Conservation (phyloP, 2,329 filamentous ascomycete species). For the Curvularia lunata region DNA sequence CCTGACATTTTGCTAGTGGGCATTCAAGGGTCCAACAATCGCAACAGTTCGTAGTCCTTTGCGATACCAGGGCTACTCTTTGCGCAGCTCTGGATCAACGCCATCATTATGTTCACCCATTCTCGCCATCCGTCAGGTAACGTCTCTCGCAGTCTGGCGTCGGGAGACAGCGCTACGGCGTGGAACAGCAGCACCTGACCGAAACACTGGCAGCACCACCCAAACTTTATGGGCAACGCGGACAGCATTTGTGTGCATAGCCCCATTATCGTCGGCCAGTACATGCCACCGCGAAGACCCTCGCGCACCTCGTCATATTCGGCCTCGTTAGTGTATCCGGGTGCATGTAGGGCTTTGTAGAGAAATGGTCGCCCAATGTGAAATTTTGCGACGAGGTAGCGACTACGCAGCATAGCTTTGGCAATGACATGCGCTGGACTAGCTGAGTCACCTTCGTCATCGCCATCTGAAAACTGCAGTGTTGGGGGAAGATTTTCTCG, state of each 20-base stretch:
- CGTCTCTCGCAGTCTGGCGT: constrained; percentile 38
- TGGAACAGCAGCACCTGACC: constrained; percentile 47
- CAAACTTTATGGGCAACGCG: constrained; percentile 47
- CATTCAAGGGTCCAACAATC: constrained; percentile 31
- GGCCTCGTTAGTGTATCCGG: constrained; percentile 35
- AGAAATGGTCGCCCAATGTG: constrained; percentile 49
- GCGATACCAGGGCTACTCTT: constrained; percentile 45
- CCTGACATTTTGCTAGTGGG: background rate
- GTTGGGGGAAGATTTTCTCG: constrained; percentile 57
- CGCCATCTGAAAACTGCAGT: constrained; percentile 54
- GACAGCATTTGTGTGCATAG: constrained; percentile 47
- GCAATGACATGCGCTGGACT: constrained; percentile 48
- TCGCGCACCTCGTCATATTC: constrained; percentile 42
- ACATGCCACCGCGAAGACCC: constrained; percentile 44
- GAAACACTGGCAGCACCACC: constrained; percentile 49
- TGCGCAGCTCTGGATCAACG: constrained; percentile 42
- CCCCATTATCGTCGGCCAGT: constrained; percentile 47
- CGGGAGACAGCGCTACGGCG: constrained; percentile 37
- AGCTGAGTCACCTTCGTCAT: constrained; percentile 35
- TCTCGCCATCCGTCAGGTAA: constrained; percentile 45
- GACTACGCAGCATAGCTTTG: constrained; percentile 48
- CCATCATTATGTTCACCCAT: constrained; percentile 48
- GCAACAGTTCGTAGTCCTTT: constrained; percentile 45
- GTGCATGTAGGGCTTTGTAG: constrained; percentile 48
- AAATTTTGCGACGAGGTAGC: constrained; percentile 48